A percentile compares a stretch with the other conserved stretches of the same genome.
phyloP scores from a whole-genome alignment of 352 stramenopile species.

The Phytophthora foliorum region DNA sequence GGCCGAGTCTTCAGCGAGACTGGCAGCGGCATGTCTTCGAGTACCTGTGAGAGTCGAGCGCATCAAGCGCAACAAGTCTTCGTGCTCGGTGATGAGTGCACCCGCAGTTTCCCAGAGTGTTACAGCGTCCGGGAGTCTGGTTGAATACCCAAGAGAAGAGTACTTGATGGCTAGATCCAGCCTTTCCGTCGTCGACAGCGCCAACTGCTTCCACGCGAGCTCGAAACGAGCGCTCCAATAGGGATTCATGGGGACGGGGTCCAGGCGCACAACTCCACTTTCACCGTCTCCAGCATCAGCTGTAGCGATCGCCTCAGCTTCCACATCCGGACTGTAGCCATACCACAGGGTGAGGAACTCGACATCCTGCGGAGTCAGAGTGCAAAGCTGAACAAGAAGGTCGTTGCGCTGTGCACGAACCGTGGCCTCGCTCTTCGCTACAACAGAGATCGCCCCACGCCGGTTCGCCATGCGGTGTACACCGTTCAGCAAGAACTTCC shows the following conservation, averaged over 20 bases:
- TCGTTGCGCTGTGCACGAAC: constrained; percentile 53
- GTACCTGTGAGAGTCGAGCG: constrained; percentile 22
- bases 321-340: constrained; percentile 52
- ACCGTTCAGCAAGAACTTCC: constrained; percentile 51
- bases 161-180: constrained; percentile 86
- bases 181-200: constrained; percentile 64
- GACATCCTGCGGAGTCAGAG: constrained; percentile 62
- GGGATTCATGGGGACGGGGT: constrained; percentile 72
- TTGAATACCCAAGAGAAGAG: constrained; percentile 62
- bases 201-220: constrained; percentile 71
- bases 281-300: constrained; percentile 19
- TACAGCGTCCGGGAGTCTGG: constrained; percentile 67
- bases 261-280: constrained; percentile 37
- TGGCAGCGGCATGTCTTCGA: constrained; percentile 8
- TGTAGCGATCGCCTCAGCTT: constrained; percentile 35
- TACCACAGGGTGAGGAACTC: constrained; percentile 78
- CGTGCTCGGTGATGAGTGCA: constrained; percentile 63
- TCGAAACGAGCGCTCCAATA: constrained; percentile 75
- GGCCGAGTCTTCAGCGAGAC: constrained; percentile 42
- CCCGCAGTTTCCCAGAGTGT: constrained; percentile 67
- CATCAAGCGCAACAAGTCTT: constrained; percentile 60
- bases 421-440: constrained; percentile 50
- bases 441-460: constrained; percentile 58
- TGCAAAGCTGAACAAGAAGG: constrained; percentile 53
- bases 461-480: constrained; percentile 49